Percentiles rank a stretch among this genome's conserved stretches.
These are phyloP conservation scores for Backusella tuberculispora DNA, from an alignment of 192 early-diverging fungal genomes.

Conservation along the genomic window DNA sequence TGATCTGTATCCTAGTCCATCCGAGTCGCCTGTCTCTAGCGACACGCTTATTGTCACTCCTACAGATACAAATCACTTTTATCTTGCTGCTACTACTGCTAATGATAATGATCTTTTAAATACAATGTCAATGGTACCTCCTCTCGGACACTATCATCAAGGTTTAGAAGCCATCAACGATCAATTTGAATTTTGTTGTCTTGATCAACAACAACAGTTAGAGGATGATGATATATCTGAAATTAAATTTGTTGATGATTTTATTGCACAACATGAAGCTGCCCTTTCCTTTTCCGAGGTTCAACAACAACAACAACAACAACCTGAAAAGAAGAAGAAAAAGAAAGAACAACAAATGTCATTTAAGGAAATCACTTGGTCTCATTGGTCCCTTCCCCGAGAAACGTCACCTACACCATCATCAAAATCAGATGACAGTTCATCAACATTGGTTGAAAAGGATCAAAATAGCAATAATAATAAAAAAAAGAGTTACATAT, in stretches of 20 bases:
- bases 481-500: neutral
- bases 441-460: neutral
- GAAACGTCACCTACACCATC: neutral
- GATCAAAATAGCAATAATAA: neutral
- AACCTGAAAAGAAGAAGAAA: neutral
- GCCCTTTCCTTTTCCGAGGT: constrained; percentile 11
- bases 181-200: neutral
- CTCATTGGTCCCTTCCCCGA: constrained; percentile 9
- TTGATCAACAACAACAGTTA: neutral
- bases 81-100: neutral
- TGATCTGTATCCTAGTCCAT: constrained; percentile 21
- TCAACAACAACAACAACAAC: neutral
- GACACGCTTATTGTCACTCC: constrained; percentile 12
- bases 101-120: neutral
- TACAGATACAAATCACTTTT: neutral
- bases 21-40: constrained; percentile 19
- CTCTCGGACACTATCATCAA: constrained; percentile 7
- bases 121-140: constrained; percentile 13
- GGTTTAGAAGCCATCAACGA: neutral
- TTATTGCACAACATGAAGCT: constrained; percentile 28
- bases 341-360: neutral
- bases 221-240: neutral
- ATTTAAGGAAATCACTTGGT: constrained; percentile 17
- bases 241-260: constrained; percentile 22
- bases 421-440: neutral